Base-by-base conservation (phyloP, 202 grass and related monocot species). In the Tripidium arundinaceum region DNA sequence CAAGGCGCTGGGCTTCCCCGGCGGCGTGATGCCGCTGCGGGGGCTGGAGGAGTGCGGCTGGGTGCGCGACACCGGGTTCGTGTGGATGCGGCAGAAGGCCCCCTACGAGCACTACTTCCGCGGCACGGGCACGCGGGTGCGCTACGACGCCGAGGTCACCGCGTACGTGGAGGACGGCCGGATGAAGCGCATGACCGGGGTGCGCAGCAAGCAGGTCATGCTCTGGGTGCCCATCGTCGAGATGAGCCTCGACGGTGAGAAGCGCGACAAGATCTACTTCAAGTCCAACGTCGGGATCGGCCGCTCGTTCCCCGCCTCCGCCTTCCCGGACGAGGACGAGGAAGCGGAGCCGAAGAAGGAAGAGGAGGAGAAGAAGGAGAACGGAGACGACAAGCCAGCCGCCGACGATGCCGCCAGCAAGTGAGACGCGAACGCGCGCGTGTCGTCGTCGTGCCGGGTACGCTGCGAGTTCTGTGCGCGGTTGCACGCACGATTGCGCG, bases 191-290 rank as follows among this genome's bases (percentile, higher is more conserved):
- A 93, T 98, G 92, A 94, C 95, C 0, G 95, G 92, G 0, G 84
- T 98, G 59, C 83, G 78, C 72, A 91, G 88, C 86, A 94, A 86
- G 90, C 90, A 98, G 88, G 71, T 98, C 72, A 45, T 98, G 64
- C 82, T 98, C 21, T 98, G 95, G 95, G 84, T 94, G 62, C 92
- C 92, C 55, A 89, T 98, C 85, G 82, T 79, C 29, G 95, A 98
- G 86, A 98, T 94, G 89, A 92, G 70, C 90, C 73, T 97, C n/a
- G 89, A 86, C 70, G 88, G 76, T 5, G 86, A 54, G 59, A 79
- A 66, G 4, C 43, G 24, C 8, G 83, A 86, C 26, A 87, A 22
- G 81, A 85, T 97, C 27, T 94, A 97, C 85, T 94, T 97, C 87
- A 94, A 94, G 83, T 92, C 91, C 22, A 55, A 39, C 4, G 83